phyloP scores from a whole-genome alignment of 345 rosid species.

The Syzygium oleosum region DNA sequence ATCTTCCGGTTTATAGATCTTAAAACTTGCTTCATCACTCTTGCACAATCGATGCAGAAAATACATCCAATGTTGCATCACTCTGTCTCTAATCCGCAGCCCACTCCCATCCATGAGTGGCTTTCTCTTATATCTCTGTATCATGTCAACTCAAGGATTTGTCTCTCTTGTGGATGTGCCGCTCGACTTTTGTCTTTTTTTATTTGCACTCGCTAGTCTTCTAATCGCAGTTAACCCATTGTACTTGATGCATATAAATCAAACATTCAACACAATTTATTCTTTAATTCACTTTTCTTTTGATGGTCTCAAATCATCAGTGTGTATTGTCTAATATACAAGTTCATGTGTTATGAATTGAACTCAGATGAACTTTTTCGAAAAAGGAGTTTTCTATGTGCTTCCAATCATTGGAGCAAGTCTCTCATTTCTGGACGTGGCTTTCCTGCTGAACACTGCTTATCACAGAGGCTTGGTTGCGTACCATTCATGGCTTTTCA shows the following conservation, averaged over 20 bases:
- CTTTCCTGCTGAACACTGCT: conserved; percentile 31
- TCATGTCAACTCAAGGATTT: neutral
- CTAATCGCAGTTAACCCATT: neutral
- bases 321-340: neutral
- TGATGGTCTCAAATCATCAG: neutral
- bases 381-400: conserved; percentile 35
- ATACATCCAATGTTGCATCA: neutral
- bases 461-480: conserved; percentile 23
- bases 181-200: neutral
- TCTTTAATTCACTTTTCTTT: neutral
- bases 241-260: neutral
- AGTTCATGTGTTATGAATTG: neutral
- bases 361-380: conserved; percentile 32
- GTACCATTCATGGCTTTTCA: conserved; percentile 45
- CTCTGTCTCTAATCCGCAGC: neutral
- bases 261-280: neutral
- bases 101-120: neutral
- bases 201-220: neutral
- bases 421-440: conserved; percentile 48
- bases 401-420: conserved; percentile 55
- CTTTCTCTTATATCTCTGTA: neutral
- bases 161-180: neutral
- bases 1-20: neutral
- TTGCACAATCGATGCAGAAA: neutral
- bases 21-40: neutral